Evolutionary conservation across 352 stramenopile species (phyloP).

Genomic region (Achlya hypogyna): DNA sequence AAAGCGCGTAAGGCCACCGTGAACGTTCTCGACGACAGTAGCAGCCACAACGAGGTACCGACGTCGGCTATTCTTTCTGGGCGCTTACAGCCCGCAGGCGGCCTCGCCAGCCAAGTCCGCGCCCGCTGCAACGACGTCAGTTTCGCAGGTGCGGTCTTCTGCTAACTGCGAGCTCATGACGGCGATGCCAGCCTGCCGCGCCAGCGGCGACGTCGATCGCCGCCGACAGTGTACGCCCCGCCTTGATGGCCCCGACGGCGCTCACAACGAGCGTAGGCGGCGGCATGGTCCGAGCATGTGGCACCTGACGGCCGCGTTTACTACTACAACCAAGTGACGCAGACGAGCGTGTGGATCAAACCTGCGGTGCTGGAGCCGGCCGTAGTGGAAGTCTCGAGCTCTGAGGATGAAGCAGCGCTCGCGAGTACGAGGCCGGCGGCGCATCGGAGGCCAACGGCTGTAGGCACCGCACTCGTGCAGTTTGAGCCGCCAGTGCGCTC

Average conservation of each 20-base stretch:
- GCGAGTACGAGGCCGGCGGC: too few species aligned
- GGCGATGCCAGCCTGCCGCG: too few species aligned
- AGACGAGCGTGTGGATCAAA: conserved; percentile 16
- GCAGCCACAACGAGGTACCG: neutral
- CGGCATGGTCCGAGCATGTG: neutral
- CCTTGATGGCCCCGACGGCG: too few species aligned
- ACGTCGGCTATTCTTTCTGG: neutral
- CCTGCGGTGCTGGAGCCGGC: neutral
- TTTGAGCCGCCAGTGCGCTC: neutral
- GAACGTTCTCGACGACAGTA: neutral
- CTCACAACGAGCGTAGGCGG: neutral
- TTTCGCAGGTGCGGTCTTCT: too few species aligned
- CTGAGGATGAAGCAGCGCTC: neutral
- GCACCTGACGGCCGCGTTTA: conserved; percentile 2
- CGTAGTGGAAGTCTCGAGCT: neutral
- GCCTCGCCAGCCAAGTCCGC: too few species aligned
- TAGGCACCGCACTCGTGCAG: neutral
- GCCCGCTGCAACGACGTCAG: too few species aligned
- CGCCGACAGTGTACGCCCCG: neutral
- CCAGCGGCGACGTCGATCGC: neutral
- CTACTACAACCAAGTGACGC: conserved; percentile 3
- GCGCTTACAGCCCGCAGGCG: too few species aligned
- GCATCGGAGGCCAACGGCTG: neutral
- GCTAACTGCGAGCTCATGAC: too few species aligned
- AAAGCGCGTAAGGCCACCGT: neutral